These are phyloP conservation scores for Populus simonii DNA, from an alignment of 345 rosid species.

Conservation along the genomic window DNA sequence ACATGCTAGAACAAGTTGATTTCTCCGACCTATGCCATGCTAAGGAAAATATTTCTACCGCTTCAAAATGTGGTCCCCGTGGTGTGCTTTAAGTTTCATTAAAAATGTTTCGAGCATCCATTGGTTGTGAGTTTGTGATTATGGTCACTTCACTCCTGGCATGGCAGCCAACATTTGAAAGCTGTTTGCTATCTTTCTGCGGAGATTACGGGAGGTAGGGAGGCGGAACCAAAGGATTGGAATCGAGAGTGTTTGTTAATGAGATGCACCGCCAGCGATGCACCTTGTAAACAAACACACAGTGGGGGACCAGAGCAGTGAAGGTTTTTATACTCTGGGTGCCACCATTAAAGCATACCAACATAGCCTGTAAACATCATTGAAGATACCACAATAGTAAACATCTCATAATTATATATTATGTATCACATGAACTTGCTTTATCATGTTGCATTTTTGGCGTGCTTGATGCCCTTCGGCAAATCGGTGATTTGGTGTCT, in stretches of 20 bases:
- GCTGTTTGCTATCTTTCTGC: constrained; percentile 21
- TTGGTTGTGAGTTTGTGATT: not conserved
- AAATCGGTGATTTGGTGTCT: not conserved
- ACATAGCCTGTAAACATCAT: constrained; percentile 24
- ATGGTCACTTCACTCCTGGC: constrained; percentile 21
- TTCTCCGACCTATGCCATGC: constrained; percentile 11
- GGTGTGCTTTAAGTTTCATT: not conserved
- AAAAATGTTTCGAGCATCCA: not conserved
- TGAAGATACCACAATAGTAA: not conserved
- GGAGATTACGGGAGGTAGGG: constrained; percentile 26
- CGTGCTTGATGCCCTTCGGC: not conserved
- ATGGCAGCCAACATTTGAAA: constrained; percentile 8
- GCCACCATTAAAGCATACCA: constrained; percentile 33
- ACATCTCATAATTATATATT: constrained; percentile 4
- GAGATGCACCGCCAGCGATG: too few species aligned
- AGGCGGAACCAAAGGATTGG: not conserved
- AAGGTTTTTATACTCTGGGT: not conserved
- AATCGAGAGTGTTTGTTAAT: too few species aligned
- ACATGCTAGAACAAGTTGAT: not conserved
- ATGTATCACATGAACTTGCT: not conserved
- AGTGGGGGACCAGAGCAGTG: constrained; percentile 19
- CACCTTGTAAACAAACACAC: too few species aligned
- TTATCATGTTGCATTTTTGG: not conserved
- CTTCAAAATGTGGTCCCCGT: constrained; percentile 16
- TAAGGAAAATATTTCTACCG: not conserved